phyloP scores from a whole-genome alignment of 192 early-diverging fungal species.

The Coemansia sp. region DNA sequence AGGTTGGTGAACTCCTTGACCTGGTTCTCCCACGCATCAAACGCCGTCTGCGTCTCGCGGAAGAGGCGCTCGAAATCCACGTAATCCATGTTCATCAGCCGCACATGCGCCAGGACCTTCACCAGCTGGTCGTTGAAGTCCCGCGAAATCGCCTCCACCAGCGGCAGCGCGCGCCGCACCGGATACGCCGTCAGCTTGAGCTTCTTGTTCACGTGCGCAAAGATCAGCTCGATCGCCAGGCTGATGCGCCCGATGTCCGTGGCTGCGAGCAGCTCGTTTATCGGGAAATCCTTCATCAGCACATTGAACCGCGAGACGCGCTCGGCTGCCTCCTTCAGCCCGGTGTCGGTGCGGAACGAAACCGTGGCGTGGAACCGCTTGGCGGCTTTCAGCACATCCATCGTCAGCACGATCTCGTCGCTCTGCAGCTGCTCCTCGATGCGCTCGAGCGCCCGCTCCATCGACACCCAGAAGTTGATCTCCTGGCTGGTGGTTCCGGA shows the following conservation, averaged over 20 bases:
- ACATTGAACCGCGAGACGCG: slow-evolving; percentile 92
- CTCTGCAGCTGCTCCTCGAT: slow-evolving; percentile 95
- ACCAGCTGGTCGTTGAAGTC: slow-evolving; percentile 94
- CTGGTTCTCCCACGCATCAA: slow-evolving; percentile 91
- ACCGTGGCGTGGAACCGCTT: slow-evolving; percentile 99
- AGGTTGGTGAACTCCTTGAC: slow-evolving; percentile 95
- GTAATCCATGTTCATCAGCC: slow-evolving; percentile 93
- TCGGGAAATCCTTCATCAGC: slow-evolving; percentile 98
- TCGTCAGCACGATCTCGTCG: slow-evolving; percentile 84
- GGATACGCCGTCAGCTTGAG: slow-evolving; percentile 91
- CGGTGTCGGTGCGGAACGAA: slow-evolving; percentile 96
- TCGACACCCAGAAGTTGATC: slow-evolving; percentile 98
- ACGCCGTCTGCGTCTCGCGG: slow-evolving; percentile 81
- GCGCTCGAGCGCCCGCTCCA: slow-evolving; percentile 90
- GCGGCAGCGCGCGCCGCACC: slow-evolving; percentile 84
- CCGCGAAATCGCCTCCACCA: slow-evolving; percentile 93
- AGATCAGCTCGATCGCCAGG: slow-evolving; percentile 77
- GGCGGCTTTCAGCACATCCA: slow-evolving; percentile 92
- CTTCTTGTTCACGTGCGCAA: slow-evolving; percentile 97
- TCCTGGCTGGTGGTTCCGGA: slow-evolving; percentile 94
- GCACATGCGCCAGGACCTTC: slow-evolving; percentile 79
- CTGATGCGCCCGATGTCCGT: slow-evolving; percentile 86
- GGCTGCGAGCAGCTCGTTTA: slow-evolving; percentile 93
- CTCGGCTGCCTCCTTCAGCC: slow-evolving; percentile 92
- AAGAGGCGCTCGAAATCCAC: slow-evolving; percentile 87